phyloP scores from a whole-genome alignment of 805 yeast species.

The Maudiozyma barnettii region DNA sequence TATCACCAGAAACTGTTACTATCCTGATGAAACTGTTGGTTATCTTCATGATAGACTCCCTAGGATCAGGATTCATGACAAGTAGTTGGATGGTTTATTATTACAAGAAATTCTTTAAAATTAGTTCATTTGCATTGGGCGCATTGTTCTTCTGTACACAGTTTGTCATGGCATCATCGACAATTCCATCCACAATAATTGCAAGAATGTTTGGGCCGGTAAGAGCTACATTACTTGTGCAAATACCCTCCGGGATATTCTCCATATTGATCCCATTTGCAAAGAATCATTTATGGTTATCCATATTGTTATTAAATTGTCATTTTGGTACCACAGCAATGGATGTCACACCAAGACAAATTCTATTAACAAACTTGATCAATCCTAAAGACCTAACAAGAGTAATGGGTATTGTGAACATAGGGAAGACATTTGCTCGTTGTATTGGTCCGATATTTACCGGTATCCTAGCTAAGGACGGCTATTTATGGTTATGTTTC shows the following conservation, averaged over 20 bases:
- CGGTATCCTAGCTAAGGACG: constrained; percentile 55
- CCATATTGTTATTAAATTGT: constrained; percentile 42
- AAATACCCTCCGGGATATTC: constrained; percentile 67
- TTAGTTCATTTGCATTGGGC: constrained; percentile 54
- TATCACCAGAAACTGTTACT: constrained; percentile 35
- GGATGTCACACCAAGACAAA: constrained; percentile 91
- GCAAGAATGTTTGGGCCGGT: constrained; percentile 70
- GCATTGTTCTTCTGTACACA: constrained; percentile 56
- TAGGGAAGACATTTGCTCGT: constrained; percentile 77
- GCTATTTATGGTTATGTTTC: constrained; percentile 41
- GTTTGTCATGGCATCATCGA: constrained; percentile 53
- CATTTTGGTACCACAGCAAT: constrained; percentile 62
- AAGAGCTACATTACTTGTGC: constrained; percentile 61
- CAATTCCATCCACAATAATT: constrained; percentile 66
- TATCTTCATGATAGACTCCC: constrained; percentile 74
- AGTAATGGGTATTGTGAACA: constrained; percentile 78
- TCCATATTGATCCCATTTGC: constrained; percentile 45
- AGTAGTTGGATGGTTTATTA: constrained; percentile 83
- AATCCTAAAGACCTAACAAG: constrained; percentile 54
- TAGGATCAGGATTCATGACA: constrained; percentile 85
- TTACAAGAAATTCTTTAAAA: constrained; percentile 47
- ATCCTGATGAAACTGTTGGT: constrained; percentile 41
- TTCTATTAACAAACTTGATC: constrained; percentile 61
- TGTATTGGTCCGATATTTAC: constrained; percentile 75
- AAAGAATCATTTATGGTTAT: constrained; percentile 29